Evolutionary conservation across 495 filamentous ascomycete genomes (phyloP), one percentile per base, ranked within the genome.

Genomic region (Immersiella caudata): DNA sequence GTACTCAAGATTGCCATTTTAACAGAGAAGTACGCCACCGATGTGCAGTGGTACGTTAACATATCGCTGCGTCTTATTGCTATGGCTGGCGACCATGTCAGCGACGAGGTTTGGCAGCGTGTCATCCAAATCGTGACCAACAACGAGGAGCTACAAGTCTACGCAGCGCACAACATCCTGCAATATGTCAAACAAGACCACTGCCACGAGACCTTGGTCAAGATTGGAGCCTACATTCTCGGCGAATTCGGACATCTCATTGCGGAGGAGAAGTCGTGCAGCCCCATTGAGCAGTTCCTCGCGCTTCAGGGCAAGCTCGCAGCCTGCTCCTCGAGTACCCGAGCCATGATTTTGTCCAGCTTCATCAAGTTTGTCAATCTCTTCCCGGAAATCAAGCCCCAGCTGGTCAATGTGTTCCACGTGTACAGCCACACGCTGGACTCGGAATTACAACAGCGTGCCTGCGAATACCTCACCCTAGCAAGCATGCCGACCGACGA

Each of bases 81-180:
- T 26, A 91, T 97, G 84, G 96, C 96, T 11, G 96, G 96, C 67
- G 96, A 99, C 72, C 96, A 99, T 79, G 94, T 99, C 63, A 97
- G 94, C 78, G 96, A 99, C 63, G 96, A 99, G 80, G 96, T 99
- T 25, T 99, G 96, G 96, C 96, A 99, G 70, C 89, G 96, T 70
- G 94, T 99, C 64, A 97, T 97, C 69, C 96, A 98, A 78, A 98
- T 99, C 71, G 94, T 99, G 66, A 97, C 96, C 46, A 99, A 99
- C 80, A 99, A 99, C 79, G 96, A 99, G 75, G 94, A 97, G 77
- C 83, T 99, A 49, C 95, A 99, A 80, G 90, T 96, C 1, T 99
- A 99, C 78, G 95, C 95, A 0, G 94, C 94, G 11, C 91, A 95
- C 72, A 96, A 93, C 68, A 93, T 93, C 33, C 81, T 99, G 9